phyloP scores from a whole-genome alignment of 2,329 filamentous ascomycete species.

The Neonectria magnoliae region DNA sequence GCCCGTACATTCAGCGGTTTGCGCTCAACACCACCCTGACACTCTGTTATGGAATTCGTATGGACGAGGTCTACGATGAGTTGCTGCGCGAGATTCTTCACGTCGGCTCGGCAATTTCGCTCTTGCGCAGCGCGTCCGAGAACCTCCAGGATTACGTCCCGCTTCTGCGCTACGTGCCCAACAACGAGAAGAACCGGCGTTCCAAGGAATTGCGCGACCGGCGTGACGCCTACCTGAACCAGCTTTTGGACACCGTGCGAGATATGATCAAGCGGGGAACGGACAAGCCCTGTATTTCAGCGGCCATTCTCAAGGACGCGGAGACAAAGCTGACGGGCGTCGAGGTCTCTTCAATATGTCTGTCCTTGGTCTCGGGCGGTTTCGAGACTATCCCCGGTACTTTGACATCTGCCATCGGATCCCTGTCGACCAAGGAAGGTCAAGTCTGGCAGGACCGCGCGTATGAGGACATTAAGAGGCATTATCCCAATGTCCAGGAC shows the following conservation, averaged over 20 bases:
- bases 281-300: slow-evolving; percentile 64
- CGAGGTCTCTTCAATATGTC: slow-evolving; percentile 63
- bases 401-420: slow-evolving; percentile 61
- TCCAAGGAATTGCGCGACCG: slow-evolving; percentile 58
- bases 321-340: slow-evolving; percentile 63
- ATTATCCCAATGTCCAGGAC: slow-evolving; percentile 56
- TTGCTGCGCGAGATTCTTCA: slow-evolving; percentile 62
- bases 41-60: slow-evolving; percentile 64
- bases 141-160: slow-evolving; percentile 65
- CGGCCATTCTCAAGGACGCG: slow-evolving; percentile 63
- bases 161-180: slow-evolving; percentile 59
- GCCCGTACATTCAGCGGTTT: slow-evolving; percentile 63
- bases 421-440: slow-evolving; percentile 57
- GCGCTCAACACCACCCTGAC: slow-evolving; percentile 65
- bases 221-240: slow-evolving; percentile 60
- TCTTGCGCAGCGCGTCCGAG: slow-evolving; percentile 61
- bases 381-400: slow-evolving; percentile 66
- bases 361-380: slow-evolving; percentile 62
- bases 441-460: slow-evolving; percentile 63
- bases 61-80: slow-evolving; percentile 63
- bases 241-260: slow-evolving; percentile 59
- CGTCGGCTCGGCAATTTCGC: slow-evolving; percentile 61
- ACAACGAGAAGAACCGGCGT: slow-evolving; percentile 60
- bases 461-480: slow-evolving; percentile 60
- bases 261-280: slow-evolving; percentile 50